A percentile compares a stretch with the other conserved stretches of the same genome.
Evolutionary conservation across 768 basidiomycete genomes (phyloP).

Genomic region (Suillus alpinus): DNA sequence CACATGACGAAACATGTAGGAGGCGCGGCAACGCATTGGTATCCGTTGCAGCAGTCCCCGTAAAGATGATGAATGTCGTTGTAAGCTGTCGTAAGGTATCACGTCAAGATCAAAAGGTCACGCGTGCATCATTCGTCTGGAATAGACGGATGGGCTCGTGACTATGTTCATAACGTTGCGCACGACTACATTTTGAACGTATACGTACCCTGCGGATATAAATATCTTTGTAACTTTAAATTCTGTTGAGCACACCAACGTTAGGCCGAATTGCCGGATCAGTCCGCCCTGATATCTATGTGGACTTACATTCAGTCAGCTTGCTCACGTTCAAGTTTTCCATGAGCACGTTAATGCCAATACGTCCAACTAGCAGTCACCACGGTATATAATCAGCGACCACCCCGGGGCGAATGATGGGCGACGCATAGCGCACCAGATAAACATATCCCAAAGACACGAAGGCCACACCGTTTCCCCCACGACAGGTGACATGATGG

Average conservation of each 20-base stretch:
- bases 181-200: slow-evolving; percentile 36
- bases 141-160: slow-evolving; percentile 46
- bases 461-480: too few relatives aligned
- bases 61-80: slow-evolving; percentile 41
- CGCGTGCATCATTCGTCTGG: slow-evolving; percentile 48
- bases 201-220: slow-evolving; percentile 35
- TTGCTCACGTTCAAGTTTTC: too few relatives aligned
- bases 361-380: not conserved
- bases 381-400: too few relatives aligned
- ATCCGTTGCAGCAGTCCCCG: slow-evolving; percentile 43
- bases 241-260: too few relatives aligned
- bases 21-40: slow-evolving; percentile 26
- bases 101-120: not conserved
- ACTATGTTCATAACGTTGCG: slow-evolving; percentile 42
- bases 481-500: too few relatives aligned
- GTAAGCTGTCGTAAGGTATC: not conserved
- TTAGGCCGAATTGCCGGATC: too few relatives aligned
- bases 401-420: too few relatives aligned
- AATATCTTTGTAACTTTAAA: not conserved
- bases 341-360: not conserved
- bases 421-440: too few relatives aligned
- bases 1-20: slow-evolving; percentile 34
- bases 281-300: too few relatives aligned
- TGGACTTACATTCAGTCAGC: too few relatives aligned
- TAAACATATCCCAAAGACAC: too few relatives aligned